Evolutionary conservation across 1,284 basidiomycete genomes (phyloP), one percentile per base, ranked within the genome.

Genomic region (Tausonia pullulans): DNA sequence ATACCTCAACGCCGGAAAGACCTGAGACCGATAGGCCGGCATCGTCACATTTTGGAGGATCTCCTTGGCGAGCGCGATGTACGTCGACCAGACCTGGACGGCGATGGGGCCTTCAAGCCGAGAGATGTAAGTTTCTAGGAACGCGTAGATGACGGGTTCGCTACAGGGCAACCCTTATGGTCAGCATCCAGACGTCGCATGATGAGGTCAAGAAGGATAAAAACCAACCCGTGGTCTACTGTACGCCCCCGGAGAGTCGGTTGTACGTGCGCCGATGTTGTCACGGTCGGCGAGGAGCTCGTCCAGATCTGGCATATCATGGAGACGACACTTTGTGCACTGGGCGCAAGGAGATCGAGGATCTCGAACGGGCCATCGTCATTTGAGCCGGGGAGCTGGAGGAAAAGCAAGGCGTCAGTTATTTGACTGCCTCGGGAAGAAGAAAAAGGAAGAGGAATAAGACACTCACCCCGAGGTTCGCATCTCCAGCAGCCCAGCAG

Each of bases 31-130:
- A 1, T 78, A 84, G 83, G 61, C 86, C 81, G 67, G 27, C 27
- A 27, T 83, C 79, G 58, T 84, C 75, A 69, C 79, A 43, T 11
- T 53, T 45, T 81, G 60, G 60, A 5, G 80, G 16, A 94, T 76
- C 44, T 97, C 94, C 72, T 88, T 92, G 8, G 86, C 83, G 46
- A 98, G 80, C 48, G 86, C 82, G 68, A 90, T 79, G 71, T 87
- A 86, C 16, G 88, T 82, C 61, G 79, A 78, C 94, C 95, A 98
- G 6, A 97, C 88, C 76, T 98, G 95, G 4, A 91, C 80, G 1
- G 90, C 91, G 27, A 94, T 79, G 0, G 91, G 88, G 1, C 90
- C 89, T 74, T 98, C 94, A 58, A 98, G 77, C 5, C 86, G 83
- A 27, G 78, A 77, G n/a, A 96, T 75, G 72, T 98, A 98, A 64